Conservation (phyloP, 2,329 filamentous ascomycete genomes). For the Colletotrichum liaoningense region DNA sequence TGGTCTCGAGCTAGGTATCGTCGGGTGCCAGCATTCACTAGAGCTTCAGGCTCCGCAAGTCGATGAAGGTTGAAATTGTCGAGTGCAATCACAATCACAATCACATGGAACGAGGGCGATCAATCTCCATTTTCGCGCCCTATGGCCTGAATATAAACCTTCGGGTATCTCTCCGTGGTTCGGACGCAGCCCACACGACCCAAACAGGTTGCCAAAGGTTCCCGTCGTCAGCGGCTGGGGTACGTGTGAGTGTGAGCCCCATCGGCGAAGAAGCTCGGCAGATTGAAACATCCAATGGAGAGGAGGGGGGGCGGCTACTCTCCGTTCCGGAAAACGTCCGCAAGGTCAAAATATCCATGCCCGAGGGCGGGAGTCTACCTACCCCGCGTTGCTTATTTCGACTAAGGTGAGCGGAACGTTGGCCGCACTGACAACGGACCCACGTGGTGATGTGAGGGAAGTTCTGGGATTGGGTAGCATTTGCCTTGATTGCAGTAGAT, state of each 20-base stretch:
- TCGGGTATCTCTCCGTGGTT: background rate
- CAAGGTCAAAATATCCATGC: background rate
- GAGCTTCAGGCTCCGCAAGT: too few species aligned
- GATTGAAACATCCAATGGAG: constrained; percentile 13
- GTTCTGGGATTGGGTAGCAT: constrained; percentile 8
- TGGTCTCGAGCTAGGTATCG: background rate
- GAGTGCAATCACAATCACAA: background rate
- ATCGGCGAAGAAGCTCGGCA: background rate
- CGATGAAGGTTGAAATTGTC: too few species aligned
- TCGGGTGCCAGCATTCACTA: background rate
- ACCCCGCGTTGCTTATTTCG: constrained; percentile 19
- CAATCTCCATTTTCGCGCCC: too few species aligned
- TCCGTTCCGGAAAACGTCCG: background rate
- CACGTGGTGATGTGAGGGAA: background rate
- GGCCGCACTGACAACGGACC: constrained; percentile 10
- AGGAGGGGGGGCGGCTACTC: background rate
- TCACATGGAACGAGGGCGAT: background rate
- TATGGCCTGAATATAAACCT: constrained; percentile 13
- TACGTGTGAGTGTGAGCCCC: constrained; percentile 1
- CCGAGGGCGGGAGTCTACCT: constrained; percentile 18
- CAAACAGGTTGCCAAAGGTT: constrained; percentile 6
- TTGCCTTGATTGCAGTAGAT: background rate
- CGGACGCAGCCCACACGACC: constrained; percentile 2
- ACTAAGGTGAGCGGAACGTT: constrained; percentile 6
- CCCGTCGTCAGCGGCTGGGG: constrained; percentile 12